These are phyloP conservation scores for Eucalyptus erythrocorys DNA, from an alignment of 345 rosid genomes.

Conservation along the genomic window DNA sequence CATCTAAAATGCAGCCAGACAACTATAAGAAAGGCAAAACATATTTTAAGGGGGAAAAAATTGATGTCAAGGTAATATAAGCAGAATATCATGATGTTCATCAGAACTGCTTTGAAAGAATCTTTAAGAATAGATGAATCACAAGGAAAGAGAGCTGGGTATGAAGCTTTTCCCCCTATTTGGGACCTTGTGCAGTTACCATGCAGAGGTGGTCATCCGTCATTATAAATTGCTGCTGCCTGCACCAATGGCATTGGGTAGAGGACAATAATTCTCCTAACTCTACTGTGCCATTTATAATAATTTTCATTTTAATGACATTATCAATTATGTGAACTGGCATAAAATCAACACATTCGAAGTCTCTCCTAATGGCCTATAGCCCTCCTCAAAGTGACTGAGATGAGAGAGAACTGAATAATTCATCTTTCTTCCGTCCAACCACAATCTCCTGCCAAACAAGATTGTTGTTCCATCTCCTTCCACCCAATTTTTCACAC, in stretches of 20 bases:
- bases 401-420: background rate
- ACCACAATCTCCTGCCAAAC: background rate
- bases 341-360: background rate
- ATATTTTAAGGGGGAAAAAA: background rate
- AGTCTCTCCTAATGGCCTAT: background rate
- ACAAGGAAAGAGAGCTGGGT: background rate
- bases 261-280: background rate
- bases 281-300: background rate
- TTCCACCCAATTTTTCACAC: background rate
- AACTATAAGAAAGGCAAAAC: background rate
- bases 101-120: background rate
- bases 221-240: background rate
- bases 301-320: background rate
- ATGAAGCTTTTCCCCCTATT: background rate
- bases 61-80: background rate
- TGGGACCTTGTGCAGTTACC: background rate
- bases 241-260: background rate
- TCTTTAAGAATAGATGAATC: background rate
- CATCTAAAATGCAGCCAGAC: background rate
- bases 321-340: background rate
- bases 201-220: background rate
- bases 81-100: background rate
- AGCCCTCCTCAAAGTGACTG: background rate
- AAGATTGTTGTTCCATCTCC: background rate
- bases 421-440: background rate